Base-by-base conservation (phyloP, 495 filamentous ascomycete genomes). In the Bacidia rubella region DNA sequence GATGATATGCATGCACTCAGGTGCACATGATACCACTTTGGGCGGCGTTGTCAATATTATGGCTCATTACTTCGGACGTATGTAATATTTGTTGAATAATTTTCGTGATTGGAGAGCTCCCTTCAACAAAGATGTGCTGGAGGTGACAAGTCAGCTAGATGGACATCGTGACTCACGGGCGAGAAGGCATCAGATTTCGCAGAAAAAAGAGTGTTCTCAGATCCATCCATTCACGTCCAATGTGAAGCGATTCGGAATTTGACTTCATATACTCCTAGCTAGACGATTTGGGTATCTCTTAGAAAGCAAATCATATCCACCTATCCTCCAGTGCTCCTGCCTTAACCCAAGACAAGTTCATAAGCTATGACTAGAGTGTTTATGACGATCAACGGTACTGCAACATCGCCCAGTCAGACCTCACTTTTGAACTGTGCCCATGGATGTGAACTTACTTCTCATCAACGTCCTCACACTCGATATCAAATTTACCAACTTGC, bases 321-420 rank as follows among this genome's bases (percentile, higher is more conserved):
- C 9, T 17, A 26, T 21, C 22, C 44, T 15, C 9, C 20, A 46
- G 22, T 24, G 19, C 22, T 47, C 26, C 20, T 2, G 4, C 41
- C 51, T 86, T 74, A 95, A 17, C 90, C 92, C 35, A 97, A 75
- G 24, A 93, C 77, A 3, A 95, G 72, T 67, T 92, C 86, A 66
- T 93, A 96, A 50, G 88, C 65, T 64, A 95, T 94, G 55, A 97
- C 81, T 46, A 95, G 63, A 1, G 85, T 86, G 63, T 98, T 98
- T 60, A 95, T 83, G 41, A 81, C 77, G 62, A 98, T 97, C 48
- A 98, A 71, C 9, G 90, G 93, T 82, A 95, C 90, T 96, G 38
- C 11, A 11, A 48, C 20, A 10, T 23, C 4, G 3, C 41, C 48
- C 21, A 19, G 12, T 15, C 26, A 47, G 38, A 22, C 4, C 23